Percentiles rank a stretch among this genome's conserved stretches.
phyloP scores from a whole-genome alignment of 2,329 filamentous ascomycete species.

The Pseudocercospora cruenta region DNA sequence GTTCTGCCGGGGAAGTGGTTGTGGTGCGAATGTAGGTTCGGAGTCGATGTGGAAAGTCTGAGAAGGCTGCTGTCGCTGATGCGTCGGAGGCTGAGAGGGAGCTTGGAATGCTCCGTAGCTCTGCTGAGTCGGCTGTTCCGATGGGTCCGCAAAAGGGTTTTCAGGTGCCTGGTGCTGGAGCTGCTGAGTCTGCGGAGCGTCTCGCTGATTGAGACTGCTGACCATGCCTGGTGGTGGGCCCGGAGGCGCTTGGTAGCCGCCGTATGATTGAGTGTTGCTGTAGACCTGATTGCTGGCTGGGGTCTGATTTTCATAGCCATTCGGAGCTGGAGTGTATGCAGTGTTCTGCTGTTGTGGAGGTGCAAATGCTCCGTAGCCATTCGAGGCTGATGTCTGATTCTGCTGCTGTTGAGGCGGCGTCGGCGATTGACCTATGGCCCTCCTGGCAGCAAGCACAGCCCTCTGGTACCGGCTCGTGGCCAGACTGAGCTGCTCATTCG shows the following conservation, averaged over 20 bases:
- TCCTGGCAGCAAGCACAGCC: slow-evolving; percentile 66
- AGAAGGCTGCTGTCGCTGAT: slow-evolving; percentile 18
- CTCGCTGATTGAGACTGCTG: slow-evolving; percentile 16
- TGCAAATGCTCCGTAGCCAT: slow-evolving; percentile 22
- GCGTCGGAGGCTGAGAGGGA: slow-evolving; percentile 11
- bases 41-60: slow-evolving; percentile 31
- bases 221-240: slow-evolving; percentile 30
- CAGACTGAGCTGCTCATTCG: slow-evolving; percentile 85
- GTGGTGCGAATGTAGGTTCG: slow-evolving; percentile 23
- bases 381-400: slow-evolving; percentile 13
- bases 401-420: slow-evolving; percentile 21
- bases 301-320: not conserved
- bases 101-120: slow-evolving; percentile 24
- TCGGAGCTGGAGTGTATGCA: slow-evolving; percentile 7
- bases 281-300: slow-evolving; percentile 3
- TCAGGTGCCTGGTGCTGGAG: slow-evolving; percentile 25
- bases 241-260: slow-evolving; percentile 26
- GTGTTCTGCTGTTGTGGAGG: slow-evolving; percentile 16
- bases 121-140: slow-evolving; percentile 34
- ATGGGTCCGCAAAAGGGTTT: slow-evolving; percentile 49
- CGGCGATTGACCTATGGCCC: slow-evolving; percentile 41
- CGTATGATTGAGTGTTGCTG: slow-evolving; percentile 5
- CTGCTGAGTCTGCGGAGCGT: slow-evolving; percentile 14
- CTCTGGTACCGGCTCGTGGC: slow-evolving; percentile 84
- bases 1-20: slow-evolving; percentile 19